A percentile compares a stretch with the other conserved stretches of the same genome.
Evolutionary conservation across 306 rosid genomes (phyloP).

Genomic region (Cicer arietinum): DNA sequence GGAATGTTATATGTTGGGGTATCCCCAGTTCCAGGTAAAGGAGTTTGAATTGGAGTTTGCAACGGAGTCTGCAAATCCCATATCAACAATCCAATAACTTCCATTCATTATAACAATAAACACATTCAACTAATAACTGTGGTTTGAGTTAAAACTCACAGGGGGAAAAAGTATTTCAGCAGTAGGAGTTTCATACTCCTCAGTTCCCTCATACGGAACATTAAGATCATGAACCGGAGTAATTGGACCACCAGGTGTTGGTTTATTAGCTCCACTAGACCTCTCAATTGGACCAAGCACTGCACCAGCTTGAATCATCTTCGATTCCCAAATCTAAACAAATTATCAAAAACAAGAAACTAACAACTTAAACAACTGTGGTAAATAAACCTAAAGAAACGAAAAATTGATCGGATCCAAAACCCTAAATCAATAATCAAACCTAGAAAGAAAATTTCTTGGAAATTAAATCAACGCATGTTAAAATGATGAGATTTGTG

Average conservation of each 20-base stretch:
- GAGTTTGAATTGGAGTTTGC: slow-evolving; percentile 95
- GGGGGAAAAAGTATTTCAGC: slow-evolving; percentile 97
- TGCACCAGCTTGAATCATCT: slow-evolving; percentile 88
- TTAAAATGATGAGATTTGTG: neutral
- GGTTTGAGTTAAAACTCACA: slow-evolving; percentile 57
- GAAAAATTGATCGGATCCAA: slow-evolving; percentile 58
- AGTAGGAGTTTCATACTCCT: slow-evolving; percentile 97
- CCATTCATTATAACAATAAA: neutral
- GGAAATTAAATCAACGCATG: neutral
- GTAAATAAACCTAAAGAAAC: neutral
- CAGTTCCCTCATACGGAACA: slow-evolving; percentile 92
- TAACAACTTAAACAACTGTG: neutral
- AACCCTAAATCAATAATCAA: slow-evolving; percentile 47
- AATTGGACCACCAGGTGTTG: slow-evolving; percentile 75
- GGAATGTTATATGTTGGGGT: slow-evolving; percentile 73
- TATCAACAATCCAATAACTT: slow-evolving; percentile 30
- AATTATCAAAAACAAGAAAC: slow-evolving; percentile 37
- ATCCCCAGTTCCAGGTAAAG: slow-evolving; percentile 84
- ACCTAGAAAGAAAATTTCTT: slow-evolving; percentile 11
- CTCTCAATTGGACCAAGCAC: slow-evolving; percentile 82
- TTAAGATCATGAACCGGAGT: slow-evolving; percentile 99
- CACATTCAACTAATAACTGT: neutral
- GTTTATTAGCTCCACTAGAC: slow-evolving; percentile 65
- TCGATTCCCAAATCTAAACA: slow-evolving; percentile 88
- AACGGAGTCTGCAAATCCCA: slow-evolving; percentile 69